Conservation (phyloP, 1,284 basidiomycete genomes). For the Fomitopsis palustris region DNA sequence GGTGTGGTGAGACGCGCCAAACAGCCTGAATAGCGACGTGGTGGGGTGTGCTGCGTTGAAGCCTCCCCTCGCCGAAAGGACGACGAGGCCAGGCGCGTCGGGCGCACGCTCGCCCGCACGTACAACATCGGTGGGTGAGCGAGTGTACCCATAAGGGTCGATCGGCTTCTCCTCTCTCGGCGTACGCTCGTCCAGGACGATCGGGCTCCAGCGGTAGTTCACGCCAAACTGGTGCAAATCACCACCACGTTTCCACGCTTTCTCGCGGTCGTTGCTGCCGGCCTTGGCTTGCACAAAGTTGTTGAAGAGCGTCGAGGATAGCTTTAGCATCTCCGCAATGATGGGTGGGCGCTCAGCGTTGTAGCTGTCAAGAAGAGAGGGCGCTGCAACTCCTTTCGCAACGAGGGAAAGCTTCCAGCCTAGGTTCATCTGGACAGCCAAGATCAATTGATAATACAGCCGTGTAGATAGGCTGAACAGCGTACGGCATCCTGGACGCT, state of each 20-base stretch:
- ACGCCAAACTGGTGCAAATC: constrained; percentile 38
- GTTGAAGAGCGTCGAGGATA: constrained; percentile 13
- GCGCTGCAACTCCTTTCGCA: constrained; percentile 20
- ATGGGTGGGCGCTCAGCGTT: constrained; percentile 26
- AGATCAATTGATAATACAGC: not conserved
- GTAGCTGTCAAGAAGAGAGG: constrained; percentile 22
- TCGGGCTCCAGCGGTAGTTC: constrained; percentile 43
- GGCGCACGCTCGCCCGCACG: constrained; percentile 45
- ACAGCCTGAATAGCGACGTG: constrained; percentile 14
- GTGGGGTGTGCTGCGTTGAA: not conserved
- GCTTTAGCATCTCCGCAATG: constrained; percentile 22
- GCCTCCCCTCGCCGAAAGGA: not conserved
- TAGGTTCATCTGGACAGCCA: constrained; percentile 24
- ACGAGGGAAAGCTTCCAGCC: constrained; percentile 31
- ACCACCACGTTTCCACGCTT: constrained; percentile 10
- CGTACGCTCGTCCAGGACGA: constrained; percentile 36
- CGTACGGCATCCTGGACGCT: constrained; percentile 8
- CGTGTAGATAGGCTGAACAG: not conserved
- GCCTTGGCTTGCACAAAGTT: not conserved
- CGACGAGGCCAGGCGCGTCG: constrained; percentile 35
- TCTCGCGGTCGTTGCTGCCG: not conserved
- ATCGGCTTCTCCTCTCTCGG: constrained; percentile 10
- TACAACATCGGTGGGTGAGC: constrained; percentile 11
- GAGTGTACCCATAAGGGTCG: constrained; percentile 14
- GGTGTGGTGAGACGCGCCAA: constrained; percentile 12